Base-by-base conservation (phyloP, 2,329 filamentous ascomycete genomes). In the Monosporascus ibericus region DNA sequence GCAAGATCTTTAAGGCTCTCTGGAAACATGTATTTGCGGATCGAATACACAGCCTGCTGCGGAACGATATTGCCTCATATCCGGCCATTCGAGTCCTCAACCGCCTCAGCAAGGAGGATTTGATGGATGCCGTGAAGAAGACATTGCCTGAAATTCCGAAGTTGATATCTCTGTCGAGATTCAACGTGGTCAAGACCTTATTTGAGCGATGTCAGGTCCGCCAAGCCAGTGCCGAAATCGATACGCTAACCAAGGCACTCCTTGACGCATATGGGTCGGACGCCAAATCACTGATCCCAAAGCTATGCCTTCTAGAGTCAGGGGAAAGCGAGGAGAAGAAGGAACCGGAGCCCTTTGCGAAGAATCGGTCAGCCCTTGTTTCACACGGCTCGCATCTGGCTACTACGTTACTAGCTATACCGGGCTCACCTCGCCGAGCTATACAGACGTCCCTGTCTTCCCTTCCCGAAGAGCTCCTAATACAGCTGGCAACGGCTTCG, bases 11-110 rank as follows among this genome's bases (percentile, higher is more conserved):
- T 81, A 96, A 96, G 70, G 81, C 84, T 15, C 78, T 99, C 6
- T 92, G 95, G 71, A 83, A 80, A 53, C 85, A 86, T 59, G 82
- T 91, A 58, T 88, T 97, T 69, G 87, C 86, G 55, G 85, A 87
- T 15, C 83, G 90, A 25, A 87, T 97, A 62, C 84, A 85, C 22
- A 88, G 84, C 39, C 80, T 96, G 54, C 82, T 92, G 6, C 86
- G 91, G 53, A 97, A 97, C 66, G 92, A 95, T 62, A 88, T 92
- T 48, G 91, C 94, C 6, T 87, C 85, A 24, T 97, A 96, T 64
- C 88, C 95, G 1, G 90, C 90, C 20, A 88, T 92, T 60, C 83
- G 85, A 53, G 85, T 95, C 3, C 75, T 99, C 44, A 88, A 90
- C 66, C 83, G 94, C 50, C 76, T 97, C 11, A 87, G 89, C 68